A percentile compares a stretch with the other conserved stretches of the same genome.
Conservation (phyloP, 176 grass and related monocot species). For the Zea luxurians region DNA sequence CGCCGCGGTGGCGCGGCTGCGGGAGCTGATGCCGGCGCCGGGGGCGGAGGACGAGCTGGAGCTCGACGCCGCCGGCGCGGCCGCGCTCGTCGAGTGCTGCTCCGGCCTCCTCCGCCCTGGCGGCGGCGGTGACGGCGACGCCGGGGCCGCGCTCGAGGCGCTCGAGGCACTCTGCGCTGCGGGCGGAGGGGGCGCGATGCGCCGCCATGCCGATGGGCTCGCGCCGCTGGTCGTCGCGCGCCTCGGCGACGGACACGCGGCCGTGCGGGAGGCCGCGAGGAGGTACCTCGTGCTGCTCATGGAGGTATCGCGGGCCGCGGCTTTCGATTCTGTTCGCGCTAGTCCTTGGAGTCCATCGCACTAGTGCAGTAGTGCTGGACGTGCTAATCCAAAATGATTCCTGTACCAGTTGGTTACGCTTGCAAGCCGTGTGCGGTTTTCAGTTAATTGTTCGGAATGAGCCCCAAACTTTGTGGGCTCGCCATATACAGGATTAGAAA, state of each 20-base stretch:
- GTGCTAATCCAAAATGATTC: neutral
- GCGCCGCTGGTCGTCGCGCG: constrained; percentile 48
- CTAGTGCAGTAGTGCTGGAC: no score
- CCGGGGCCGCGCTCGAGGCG: constrained; percentile 35
- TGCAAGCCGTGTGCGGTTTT: neutral
- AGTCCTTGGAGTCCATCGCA: neutral
- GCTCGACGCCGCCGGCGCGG: constrained; percentile 22
- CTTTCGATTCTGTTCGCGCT: neutral
- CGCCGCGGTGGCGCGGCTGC: constrained; percentile 17
- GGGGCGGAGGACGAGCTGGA: neutral
- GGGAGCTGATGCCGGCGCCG: constrained; percentile 35
- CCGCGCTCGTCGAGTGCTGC: constrained; percentile 48
- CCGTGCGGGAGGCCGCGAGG: constrained; percentile 66
- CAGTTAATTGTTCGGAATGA: neutral
- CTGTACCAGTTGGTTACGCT: neutral
- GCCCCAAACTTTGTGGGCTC: neutral
- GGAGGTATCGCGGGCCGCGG: constrained; percentile 40
- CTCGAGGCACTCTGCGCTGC: constrained; percentile 47
- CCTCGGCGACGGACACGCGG: constrained; percentile 57
- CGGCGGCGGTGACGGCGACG: constrained; percentile 18
- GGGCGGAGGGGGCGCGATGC: constrained; percentile 34
- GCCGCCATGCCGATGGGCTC: constrained; percentile 45
- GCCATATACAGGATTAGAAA: neutral
- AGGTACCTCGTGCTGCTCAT: constrained; percentile 66
- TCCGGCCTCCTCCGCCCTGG: constrained; percentile 34